A percentile compares a stretch with the other conserved stretches of the same genome.
Evolutionary conservation across 495 filamentous ascomycete species (phyloP).

Genomic region (Tetracladium setigerum): DNA sequence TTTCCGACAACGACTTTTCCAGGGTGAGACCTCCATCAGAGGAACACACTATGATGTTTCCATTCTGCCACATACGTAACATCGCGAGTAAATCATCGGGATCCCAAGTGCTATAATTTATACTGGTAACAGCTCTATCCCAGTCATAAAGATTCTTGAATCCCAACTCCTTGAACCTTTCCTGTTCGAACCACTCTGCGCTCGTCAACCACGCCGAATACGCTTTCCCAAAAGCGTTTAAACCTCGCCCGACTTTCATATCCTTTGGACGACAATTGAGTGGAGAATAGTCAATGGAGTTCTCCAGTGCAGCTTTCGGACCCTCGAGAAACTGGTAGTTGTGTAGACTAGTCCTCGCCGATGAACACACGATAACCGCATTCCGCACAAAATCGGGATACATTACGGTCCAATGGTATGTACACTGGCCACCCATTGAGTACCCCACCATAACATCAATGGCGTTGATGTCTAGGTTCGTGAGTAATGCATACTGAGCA

Average conservation of each 20-base stretch:
- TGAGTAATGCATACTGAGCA: slow-evolving; percentile 25
- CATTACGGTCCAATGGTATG: slow-evolving; percentile 37
- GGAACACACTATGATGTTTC: slow-evolving; percentile 28
- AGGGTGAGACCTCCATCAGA: slow-evolving; percentile 27
- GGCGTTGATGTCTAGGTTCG: slow-evolving; percentile 18
- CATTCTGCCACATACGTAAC: slow-evolving; percentile 38
- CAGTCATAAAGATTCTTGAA: slow-evolving; percentile 29
- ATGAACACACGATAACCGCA: slow-evolving; percentile 31
- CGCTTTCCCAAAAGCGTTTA: slow-evolving; percentile 33
- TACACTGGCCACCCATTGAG: slow-evolving; percentile 41
- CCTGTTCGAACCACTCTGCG: slow-evolving; percentile 33
- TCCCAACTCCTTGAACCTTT: slow-evolving; percentile 30
- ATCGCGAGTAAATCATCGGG: slow-evolving; percentile 35
- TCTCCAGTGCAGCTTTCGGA: slow-evolving; percentile 31
- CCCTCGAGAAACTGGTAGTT: slow-evolving; percentile 43
- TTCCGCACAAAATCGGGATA: slow-evolving; percentile 31
- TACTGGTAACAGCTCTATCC: slow-evolving; percentile 22
- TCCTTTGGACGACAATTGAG: slow-evolving; percentile 25
- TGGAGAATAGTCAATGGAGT: slow-evolving; percentile 33
- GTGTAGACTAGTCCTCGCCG: slow-evolving; percentile 33
- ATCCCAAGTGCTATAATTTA: no score
- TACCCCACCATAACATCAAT: slow-evolving; percentile 34
- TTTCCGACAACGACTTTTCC: slow-evolving; percentile 28
- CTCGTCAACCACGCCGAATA: slow-evolving; percentile 37
- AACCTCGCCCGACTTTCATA: slow-evolving; percentile 23